A percentile compares a stretch with the other conserved stretches of the same genome.
Evolutionary conservation across 1,139 yeast genomes (phyloP).

Genomic region (Yamadazyma kanchanaburiensis): DNA sequence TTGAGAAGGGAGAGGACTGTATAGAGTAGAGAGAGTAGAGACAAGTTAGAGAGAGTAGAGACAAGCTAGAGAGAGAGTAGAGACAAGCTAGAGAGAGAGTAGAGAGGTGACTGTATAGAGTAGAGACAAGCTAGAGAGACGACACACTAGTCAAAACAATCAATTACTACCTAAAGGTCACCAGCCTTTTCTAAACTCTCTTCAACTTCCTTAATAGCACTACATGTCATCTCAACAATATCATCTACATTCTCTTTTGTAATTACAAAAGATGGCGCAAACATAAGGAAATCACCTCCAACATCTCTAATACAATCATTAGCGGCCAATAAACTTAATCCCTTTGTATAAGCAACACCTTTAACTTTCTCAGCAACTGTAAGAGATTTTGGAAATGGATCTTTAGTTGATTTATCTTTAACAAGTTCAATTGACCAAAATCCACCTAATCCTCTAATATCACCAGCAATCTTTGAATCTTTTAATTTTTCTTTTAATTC

Average conservation of each 20-base stretch:
- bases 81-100: too few species aligned
- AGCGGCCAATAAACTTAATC: conserved; percentile 44
- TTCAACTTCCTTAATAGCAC: conserved; percentile 10
- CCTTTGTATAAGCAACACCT: conserved; percentile 37
- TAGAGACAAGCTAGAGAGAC: too few species aligned
- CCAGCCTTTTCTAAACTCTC: conserved; percentile 7
- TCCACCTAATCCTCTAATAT: conserved; percentile 60
- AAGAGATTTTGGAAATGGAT: conserved; percentile 24
- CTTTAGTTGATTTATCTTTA: conserved; percentile 46
- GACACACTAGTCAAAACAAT: too few species aligned
- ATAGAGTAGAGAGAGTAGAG: too few species aligned
- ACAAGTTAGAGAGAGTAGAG: too few species aligned
- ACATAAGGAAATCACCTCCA: conserved; percentile 46
- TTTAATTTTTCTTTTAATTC: conserved; percentile 29
- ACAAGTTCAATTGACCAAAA: conserved; percentile 60
- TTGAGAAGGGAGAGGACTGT: too few species aligned
- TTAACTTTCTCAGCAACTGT: conserved; percentile 18
- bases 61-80: too few species aligned
- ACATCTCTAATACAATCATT: conserved; percentile 24
- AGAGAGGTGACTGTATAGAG: too few species aligned
- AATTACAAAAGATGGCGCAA: conserved; percentile 51
- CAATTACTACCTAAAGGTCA: background rate
- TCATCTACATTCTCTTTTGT: conserved; percentile 44
- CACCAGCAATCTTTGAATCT: conserved; percentile 43
- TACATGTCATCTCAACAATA: conserved; percentile 23